These are phyloP conservation scores for Monilinia fructigena DNA, from an alignment of 2,329 filamentous ascomycete genomes.

Conservation along the genomic window DNA sequence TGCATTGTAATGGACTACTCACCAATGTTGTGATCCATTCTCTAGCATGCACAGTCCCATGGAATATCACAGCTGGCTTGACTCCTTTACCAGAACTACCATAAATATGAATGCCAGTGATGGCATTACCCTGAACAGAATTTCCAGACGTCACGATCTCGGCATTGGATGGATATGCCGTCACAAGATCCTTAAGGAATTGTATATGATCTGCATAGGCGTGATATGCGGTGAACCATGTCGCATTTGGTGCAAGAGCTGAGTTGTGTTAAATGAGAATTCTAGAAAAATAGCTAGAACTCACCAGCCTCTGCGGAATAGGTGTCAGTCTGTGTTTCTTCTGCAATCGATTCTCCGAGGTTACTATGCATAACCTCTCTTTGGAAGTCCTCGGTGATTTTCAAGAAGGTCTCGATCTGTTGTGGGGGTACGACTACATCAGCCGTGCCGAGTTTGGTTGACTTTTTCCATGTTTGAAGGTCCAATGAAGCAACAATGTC, in stretches of 20 bases:
- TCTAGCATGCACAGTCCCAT: conserved; percentile 58
- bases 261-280: conserved; percentile 21
- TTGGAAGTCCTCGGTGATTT: conserved; percentile 39
- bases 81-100: conserved; percentile 45
- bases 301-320: conserved; percentile 16
- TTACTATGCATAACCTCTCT: conserved; percentile 45
- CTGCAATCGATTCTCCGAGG: conserved; percentile 45
- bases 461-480: conserved; percentile 43
- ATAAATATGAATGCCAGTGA: conserved; percentile 53
- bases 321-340: conserved; percentile 37
- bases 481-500: conserved; percentile 41
- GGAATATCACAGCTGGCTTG: conserved; percentile 55
- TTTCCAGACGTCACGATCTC: conserved; percentile 51
- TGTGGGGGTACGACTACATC: conserved; percentile 46
- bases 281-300: conserved; percentile 24
- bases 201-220: conserved; percentile 51
- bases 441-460: conserved; percentile 36
- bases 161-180: conserved; percentile 47
- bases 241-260: conserved; percentile 38
- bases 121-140: conserved; percentile 47
- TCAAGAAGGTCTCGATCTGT: conserved; percentile 43
- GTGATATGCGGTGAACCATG: conserved; percentile 56
- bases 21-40: conserved; percentile 58
- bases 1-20: neutral
- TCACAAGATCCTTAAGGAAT: conserved; percentile 49